Evolutionary conservation across 257 asterid species (phyloP), one percentile per base, ranked within the genome.

Genomic region (Agastache rugosa): DNA sequence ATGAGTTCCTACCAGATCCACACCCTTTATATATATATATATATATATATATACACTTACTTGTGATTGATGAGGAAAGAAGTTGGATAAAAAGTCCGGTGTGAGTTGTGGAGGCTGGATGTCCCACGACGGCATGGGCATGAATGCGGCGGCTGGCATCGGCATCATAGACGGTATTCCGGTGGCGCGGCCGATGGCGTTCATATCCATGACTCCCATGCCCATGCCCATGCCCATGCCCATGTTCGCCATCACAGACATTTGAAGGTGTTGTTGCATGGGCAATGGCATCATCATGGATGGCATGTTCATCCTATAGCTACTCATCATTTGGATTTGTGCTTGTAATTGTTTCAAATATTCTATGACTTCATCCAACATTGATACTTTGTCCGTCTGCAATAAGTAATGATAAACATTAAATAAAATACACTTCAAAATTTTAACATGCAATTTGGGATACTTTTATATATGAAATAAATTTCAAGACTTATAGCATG

Each of bases 281-380:
- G 88, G 87, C 58, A 90, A 6, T 3, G 96, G 89, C 61, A 89
- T 17, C 91, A 89, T 84, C 88, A 89, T 27, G 87, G 85, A 53
- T 66, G 92, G 79, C 90, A 89, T 85, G 89, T 79, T 90, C 91
- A 93, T 83, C 67, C 96, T 85, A 31, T 31, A 31, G 37, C 37
- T 31, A 20, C 84, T 86, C 89, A 88, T 87, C 87, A 89, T 77
- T 0, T 83, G 82, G 5, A 93, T 85, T 74, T 93, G 96, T 19
- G 90, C 89, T 87, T 93, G 93, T 0, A 93, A 63, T 45, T 91
- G 96, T 44, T 89, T 93, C 27, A 93, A 61, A 81, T 93, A 89
- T 29, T 93, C 97, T 69, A 93, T 93, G 17, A 89, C 98, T 83
- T 93, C 98, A 75, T 89, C 98, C 35, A 93, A 79, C 96, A 93